Base-by-base conservation (phyloP, 768 basidiomycete genomes). In the Suillus placidus region DNA sequence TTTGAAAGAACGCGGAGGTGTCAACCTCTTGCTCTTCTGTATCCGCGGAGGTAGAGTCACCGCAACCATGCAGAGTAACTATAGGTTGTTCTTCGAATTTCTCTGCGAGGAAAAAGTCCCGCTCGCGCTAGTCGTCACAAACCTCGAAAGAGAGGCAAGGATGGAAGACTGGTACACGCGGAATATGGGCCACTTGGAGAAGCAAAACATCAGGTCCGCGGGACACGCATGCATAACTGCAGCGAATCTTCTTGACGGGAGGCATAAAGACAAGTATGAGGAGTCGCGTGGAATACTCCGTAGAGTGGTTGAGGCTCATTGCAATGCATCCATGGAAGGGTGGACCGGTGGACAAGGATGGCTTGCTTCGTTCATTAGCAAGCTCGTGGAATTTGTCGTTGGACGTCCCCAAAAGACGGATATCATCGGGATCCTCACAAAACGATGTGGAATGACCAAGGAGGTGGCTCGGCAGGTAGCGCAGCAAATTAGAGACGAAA, bases 201-300 rank as follows among this genome's bases (percentile, higher is more conserved):
- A 9, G 63, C 71, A 76, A 56, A 70, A 70, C 34, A 77, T 76
- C 43, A 57, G 70, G 42, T 69, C 78, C 18, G 68, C 67, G 30
- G 80, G 77, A 2, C 77, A 80, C 8, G 82, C 80, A 9, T 84
- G 83, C 65, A 73, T 83, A 64, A 82, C 81, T 1, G 79, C 80
- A 3, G 74, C 38, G 10, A 40, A 23, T 40, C 14, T 18, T 30
- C 38, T 71, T 37, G 69, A 67, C 2, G 75, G 75, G 63, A 72
- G 69, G 56, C 74, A 73, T 16, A 69, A 69, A 14, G 26, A 18
- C 38, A 81, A 80, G 64, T 81, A 79, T 55, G 58, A 67, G 7
- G 70, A 78, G 64, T 83, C 81, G 35, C 75, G 60, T 58, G 60
- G n/a, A 60, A 60, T 26, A 60, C 5, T 60, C 9, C 14, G 38